Conservation (phyloP, 192 early-diverging fungal species). For the Phlyctochytrium bullatum region DNA sequence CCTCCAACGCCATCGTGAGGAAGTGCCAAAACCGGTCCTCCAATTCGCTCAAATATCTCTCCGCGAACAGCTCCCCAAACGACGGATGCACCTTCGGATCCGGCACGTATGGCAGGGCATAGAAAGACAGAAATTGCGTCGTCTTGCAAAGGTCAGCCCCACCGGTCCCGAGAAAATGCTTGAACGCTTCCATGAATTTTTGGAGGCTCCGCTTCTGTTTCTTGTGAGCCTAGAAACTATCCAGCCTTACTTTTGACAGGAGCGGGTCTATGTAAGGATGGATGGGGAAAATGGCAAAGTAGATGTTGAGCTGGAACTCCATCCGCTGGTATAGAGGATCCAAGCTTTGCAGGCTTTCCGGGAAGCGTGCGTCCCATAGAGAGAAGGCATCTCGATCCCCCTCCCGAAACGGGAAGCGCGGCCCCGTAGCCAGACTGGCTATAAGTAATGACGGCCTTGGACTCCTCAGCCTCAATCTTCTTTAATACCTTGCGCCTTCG, state of each 20-base stretch:
- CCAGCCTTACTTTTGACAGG: constrained; percentile 16
- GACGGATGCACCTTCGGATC: constrained; percentile 49
- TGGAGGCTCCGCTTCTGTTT: constrained; percentile 6
- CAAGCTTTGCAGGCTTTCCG: constrained; percentile 2
- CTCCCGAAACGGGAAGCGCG: constrained; percentile 36
- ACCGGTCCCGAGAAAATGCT: constrained; percentile 47
- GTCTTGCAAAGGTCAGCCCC: constrained; percentile 45
- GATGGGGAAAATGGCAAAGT: constrained; percentile 53
- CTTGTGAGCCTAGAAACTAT: constrained; percentile 12
- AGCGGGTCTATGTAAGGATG: constrained; percentile 23
- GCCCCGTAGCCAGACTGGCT: no score
- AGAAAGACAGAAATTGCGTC: constrained; percentile 48
- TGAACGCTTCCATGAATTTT: constrained; percentile 47
- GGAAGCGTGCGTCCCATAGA: constrained; percentile 48
- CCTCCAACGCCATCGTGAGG: constrained; percentile 28
- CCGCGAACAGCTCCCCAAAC: constrained; percentile 44
- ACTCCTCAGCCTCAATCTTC: no score
- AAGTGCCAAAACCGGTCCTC: constrained; percentile 33
- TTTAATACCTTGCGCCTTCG: no score
- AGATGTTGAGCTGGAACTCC: constrained; percentile 45
- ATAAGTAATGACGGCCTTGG: no score
- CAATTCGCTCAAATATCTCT: constrained; percentile 30
- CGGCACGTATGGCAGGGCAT: constrained; percentile 57
- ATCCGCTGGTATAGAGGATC: constrained; percentile 37
- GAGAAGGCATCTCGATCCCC: constrained; percentile 43